Evolutionary conservation across 805 yeast genomes (phyloP), one percentile per base, ranked within the genome.

Genomic region (Grigorovia yakushimaensis): DNA sequence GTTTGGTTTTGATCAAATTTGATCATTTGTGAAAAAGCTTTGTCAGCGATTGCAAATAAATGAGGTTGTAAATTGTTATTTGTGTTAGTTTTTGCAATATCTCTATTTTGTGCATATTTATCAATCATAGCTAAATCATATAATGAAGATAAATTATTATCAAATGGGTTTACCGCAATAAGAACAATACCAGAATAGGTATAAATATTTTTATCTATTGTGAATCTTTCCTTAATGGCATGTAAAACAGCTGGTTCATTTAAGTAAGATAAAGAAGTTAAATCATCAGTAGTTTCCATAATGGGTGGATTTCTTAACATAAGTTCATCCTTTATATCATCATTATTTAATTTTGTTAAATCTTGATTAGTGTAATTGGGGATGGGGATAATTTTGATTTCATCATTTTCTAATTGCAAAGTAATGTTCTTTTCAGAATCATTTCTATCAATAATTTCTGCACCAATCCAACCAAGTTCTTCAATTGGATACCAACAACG

Each of bases 51-150:
- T 43, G 97, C 96, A 67, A 91, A 91, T 61, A 91, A 72, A 72
- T 91, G 98, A 2, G 98, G 98, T 58, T 89, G 98, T 52, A 88
- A 77, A 61, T 89, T 97, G 24, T 96, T 98, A 61, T 96, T 77
- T 60, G 83, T 79, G 4, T 40, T 27, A 60, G 83, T 85, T 18
- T 95, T 93, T 11, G 20, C 17, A 15, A 20, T 33, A 8, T 27
- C 44, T 19, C 24, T 42, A 10, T 33, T n/a, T 33, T 33, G 37
- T 3, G 96, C 86, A 63, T 91, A 91, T 18, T 95, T 89, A 65
- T 88, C 95, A 47, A 91, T 88, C 64, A 89, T 85, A 55, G 89
- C 95, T 39, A 84, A 84, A 6, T 95, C 82, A 65, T 91, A 91
- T 40, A 91, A 73, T 57, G 86, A 88, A 64, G 91, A 97, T 41